Evolutionary conservation across 768 basidiomycete species (phyloP).

Genomic region (Lentinula aciculospora): DNA sequence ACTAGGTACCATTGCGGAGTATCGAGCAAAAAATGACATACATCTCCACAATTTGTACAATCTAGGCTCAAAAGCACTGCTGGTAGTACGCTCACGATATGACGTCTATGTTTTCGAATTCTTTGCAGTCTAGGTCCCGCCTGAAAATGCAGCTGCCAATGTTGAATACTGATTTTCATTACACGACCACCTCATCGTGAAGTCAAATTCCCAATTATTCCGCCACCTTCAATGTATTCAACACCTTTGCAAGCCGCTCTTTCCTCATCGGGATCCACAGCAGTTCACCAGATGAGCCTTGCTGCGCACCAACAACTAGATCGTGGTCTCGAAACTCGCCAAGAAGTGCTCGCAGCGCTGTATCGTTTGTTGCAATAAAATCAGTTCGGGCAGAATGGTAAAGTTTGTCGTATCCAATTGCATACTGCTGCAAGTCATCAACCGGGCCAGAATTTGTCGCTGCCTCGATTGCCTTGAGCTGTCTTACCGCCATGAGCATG

Average conservation of each 20-base stretch:
- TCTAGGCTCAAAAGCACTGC: not conserved
- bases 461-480: constrained; percentile 53
- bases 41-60: no score
- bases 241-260: constrained; percentile 56
- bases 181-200: not conserved
- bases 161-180: no score
- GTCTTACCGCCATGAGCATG: constrained; percentile 57
- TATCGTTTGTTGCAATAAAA: constrained; percentile 88
- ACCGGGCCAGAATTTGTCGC: constrained; percentile 19
- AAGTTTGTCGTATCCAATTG: constrained; percentile 58
- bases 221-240: constrained; percentile 14
- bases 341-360: constrained; percentile 72
- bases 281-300: constrained; percentile 48
- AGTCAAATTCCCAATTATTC: not conserved
- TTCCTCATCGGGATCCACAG: constrained; percentile 87
- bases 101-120: not conserved
- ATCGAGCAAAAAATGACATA: not conserved
- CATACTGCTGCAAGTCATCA: constrained; percentile 46
- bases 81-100: not conserved
- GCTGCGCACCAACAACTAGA: constrained; percentile 55
- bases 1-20: not conserved
- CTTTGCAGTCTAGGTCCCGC: no score
- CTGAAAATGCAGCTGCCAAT: no score
- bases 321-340: constrained; percentile 92
- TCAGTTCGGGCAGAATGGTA: constrained; percentile 74